A percentile compares a stretch with the other conserved stretches of the same genome.
Evolutionary conservation across 2,329 filamentous ascomycete genomes (phyloP).

Genomic region (Aspergillus novoparasiticus): DNA sequence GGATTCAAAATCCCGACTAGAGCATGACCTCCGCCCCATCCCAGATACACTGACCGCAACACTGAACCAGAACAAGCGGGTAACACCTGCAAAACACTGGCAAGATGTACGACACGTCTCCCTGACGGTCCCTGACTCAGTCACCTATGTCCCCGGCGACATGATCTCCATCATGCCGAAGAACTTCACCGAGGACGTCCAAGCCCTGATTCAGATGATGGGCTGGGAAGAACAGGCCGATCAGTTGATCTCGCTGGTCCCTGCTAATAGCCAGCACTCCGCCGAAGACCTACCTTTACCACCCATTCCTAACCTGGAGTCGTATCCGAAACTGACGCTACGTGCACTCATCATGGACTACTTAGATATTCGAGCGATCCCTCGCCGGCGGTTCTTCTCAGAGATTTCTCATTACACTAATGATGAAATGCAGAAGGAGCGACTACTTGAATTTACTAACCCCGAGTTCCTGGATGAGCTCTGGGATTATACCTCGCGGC

Average conservation of each 20-base stretch:
- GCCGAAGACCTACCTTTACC: constrained; percentile 28
- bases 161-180: constrained; percentile 82
- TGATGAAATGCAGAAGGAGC: constrained; percentile 73
- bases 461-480: constrained; percentile 84
- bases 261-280: constrained; percentile 26
- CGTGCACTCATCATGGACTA: constrained; percentile 77
- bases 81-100: constrained; percentile 80
- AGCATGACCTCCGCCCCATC: constrained; percentile 58
- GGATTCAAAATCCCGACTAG: constrained; percentile 30
- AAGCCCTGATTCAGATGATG: constrained; percentile 76
- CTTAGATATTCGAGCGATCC: constrained; percentile 87
- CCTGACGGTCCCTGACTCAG: constrained; percentile 52
- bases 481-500: constrained; percentile 92
- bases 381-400: constrained; percentile 82
- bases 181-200: constrained; percentile 81
- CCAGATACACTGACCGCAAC: constrained; percentile 59
- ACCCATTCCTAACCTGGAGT: constrained; percentile 40
- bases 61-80: constrained; percentile 66
- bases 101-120: constrained; percentile 88
- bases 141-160: constrained; percentile 70
- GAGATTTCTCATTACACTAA: constrained; percentile 74
- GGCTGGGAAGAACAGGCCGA: constrained; percentile 76
- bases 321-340: constrained; percentile 58
- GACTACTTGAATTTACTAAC: constrained; percentile 80
- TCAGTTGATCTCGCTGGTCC: constrained; percentile 59